phyloP scores from a whole-genome alignment of 495 filamentous ascomycete genomes.

The Penicillium crystallinum region DNA sequence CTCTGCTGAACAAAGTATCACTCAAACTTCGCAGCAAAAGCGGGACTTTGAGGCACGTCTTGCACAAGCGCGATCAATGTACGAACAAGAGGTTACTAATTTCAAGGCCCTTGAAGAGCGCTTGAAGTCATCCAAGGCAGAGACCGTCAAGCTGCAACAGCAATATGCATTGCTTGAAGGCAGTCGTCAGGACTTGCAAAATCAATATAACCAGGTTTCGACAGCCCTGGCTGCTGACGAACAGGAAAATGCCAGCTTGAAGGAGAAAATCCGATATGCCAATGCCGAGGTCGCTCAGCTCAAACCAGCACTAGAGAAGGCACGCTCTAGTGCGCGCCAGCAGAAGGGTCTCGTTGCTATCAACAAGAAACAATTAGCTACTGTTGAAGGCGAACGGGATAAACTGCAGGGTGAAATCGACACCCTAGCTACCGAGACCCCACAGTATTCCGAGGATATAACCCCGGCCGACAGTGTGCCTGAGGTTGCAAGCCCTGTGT shows the following conservation, averaged over 20 bases:
- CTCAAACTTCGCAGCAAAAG: constrained; percentile 76
- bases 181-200: constrained; percentile 75
- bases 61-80: constrained; percentile 74
- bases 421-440: constrained; percentile 53
- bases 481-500: constrained; percentile 58
- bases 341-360: constrained; percentile 95
- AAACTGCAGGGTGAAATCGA: constrained; percentile 76
- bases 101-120: constrained; percentile 81
- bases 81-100: constrained; percentile 86
- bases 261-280: constrained; percentile 76
- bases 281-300: constrained; percentile 78
- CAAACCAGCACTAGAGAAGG: constrained; percentile 84
- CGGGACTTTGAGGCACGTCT: constrained; percentile 85
- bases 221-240: constrained; percentile 78
- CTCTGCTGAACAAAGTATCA: constrained; percentile 72
- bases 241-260: constrained; percentile 77
- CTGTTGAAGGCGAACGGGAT: constrained; percentile 80
- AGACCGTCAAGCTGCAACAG: constrained; percentile 74
- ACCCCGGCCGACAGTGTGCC: constrained; percentile 40
- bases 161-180: constrained; percentile 80
- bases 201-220: constrained; percentile 70
- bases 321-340: constrained; percentile 81
- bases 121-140: constrained; percentile 65
- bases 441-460: constrained; percentile 33
- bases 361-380: constrained; percentile 93